Base-by-base conservation (phyloP, 495 filamentous ascomycete genomes). In the Tuber brumale region DNA sequence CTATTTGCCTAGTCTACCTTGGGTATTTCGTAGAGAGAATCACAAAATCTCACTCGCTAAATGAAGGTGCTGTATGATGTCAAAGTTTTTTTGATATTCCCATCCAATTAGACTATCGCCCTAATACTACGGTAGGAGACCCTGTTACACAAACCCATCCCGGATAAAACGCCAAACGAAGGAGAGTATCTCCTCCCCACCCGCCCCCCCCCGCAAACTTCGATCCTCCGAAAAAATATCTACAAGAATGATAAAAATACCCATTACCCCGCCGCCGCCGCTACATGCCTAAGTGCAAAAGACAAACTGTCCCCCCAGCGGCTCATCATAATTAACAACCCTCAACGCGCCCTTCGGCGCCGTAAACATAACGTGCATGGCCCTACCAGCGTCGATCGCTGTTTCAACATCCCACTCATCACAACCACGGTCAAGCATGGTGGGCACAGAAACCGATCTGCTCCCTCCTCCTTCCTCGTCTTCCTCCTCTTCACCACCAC, bases 341-440 rank as follows among this genome's bases (percentile, higher is more conserved):
- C 95, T 86, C 79, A 98, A 82, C 83, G 88, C 89, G 85, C 94
- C 91, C 83, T 89, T 92, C 70, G 95, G 95, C 75, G 97, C 93
- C 1, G 94, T 97, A 84, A 96, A 98, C 86, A 96, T 96, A 77
- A 96, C 89, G 85, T 98, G 95, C 76, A 98, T 94, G 23, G 93
- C 88, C 69, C 94, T 84, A 72, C 88, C 89, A 84, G 94, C 90
- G 3, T 12, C 57, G 2, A 92, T 91, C 9, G 93, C 93, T 69
- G 88, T 88, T 83, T 97, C 95, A 46, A 97, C 88, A 81, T 97
- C 94, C 94, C 94, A 97, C 7, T 90, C 91, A 21, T 92, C 91
- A 0, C 12, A 10, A 1, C 86, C 86, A 10, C 43, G 45, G 71
- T 79, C 78, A 18, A 79, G 31, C 51, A 46, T 61, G n/a, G 75